Evolutionary conservation across 129 eudicot species (phyloP), one percentile per base, ranked within the genome.

Genomic region (Lactuca sativa): DNA sequence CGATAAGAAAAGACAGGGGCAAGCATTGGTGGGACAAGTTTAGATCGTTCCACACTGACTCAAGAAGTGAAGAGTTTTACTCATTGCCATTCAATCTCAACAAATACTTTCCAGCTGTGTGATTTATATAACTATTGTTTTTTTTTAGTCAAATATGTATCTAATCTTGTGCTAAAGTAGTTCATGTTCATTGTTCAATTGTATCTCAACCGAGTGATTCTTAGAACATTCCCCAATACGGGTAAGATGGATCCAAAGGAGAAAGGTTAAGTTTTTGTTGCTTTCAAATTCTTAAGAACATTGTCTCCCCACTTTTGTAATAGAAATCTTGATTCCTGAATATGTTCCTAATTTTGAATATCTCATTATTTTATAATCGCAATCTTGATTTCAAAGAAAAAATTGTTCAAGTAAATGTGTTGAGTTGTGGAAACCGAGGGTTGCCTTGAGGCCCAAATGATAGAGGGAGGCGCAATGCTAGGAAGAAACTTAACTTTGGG

Each of bases 21-120:
- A 86, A 83, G 36, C 81, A 86, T 65, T 86, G 92, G 92, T 86
- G 92, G 92, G 92, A 86, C 70, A 86, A 86, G 73, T 86, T 83
- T 77, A 76, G 82, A 17, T 86, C 92, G 0, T 86, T 77, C 66
- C 81, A 83, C 74, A 84, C 82, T 1, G 92, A 86, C 44, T 32
- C 89, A 4, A 81, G 92, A 72, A 81, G 86, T 10, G 92, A 86
- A 80, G 92, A 86, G 68, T 86, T 83, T 62, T 86, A 86, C 58
- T 81, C 92, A 0, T 47, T 86, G 38, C 92, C 92, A 56, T 86
- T 86, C 64, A 86, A 86, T 61, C 92, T 86, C 77, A 86, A 86
- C 86, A 86, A 86, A 67, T 84, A 83, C 70, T 86, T 86, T 67
- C 92, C 92, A n/a, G 83, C 92, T 3, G 92, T 81, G 68, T 86